phyloP scores from a whole-genome alignment of 106 monocot species.

The Allium cepa region DNA sequence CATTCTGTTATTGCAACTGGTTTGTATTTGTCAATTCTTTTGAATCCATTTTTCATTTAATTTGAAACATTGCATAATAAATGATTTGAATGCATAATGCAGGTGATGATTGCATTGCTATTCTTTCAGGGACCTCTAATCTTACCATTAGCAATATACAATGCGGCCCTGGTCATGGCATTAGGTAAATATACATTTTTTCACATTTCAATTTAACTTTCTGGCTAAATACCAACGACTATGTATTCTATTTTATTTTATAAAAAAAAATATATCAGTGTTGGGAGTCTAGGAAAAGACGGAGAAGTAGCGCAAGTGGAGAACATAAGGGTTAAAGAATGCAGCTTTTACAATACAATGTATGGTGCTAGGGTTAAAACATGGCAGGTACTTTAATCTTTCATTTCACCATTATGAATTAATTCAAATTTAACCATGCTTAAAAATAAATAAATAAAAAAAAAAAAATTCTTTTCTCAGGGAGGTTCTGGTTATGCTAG shows the following conservation, averaged over 20 bases:
- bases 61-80: neutral
- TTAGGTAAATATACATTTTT: too few species aligned
- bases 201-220: too few species aligned
- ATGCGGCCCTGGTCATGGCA: neutral
- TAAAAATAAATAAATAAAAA: too few species aligned
- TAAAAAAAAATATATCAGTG: neutral
- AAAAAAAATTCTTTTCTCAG: neutral
- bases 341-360: neutral
- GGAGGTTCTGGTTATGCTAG: constrained; percentile 2
- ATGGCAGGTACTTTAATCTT: neutral
- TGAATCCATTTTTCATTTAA: neutral
- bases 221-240: too few species aligned
- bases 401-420: neutral
- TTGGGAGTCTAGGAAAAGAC: neutral
- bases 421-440: neutral
- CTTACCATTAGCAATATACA: constrained; percentile 1
- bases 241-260: neutral
- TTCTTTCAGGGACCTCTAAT: neutral
- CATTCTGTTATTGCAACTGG: constrained; percentile 5
- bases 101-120: constrained; percentile 12
- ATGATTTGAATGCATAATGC: neutral
- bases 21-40: neutral
- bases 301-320: neutral
- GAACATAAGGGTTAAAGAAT: neutral
- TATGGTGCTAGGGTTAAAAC: neutral